Evolutionary conservation across 139 green algal genomes (phyloP), one percentile per base, ranked within the genome.

Genomic region (Coelastrella sp.): DNA sequence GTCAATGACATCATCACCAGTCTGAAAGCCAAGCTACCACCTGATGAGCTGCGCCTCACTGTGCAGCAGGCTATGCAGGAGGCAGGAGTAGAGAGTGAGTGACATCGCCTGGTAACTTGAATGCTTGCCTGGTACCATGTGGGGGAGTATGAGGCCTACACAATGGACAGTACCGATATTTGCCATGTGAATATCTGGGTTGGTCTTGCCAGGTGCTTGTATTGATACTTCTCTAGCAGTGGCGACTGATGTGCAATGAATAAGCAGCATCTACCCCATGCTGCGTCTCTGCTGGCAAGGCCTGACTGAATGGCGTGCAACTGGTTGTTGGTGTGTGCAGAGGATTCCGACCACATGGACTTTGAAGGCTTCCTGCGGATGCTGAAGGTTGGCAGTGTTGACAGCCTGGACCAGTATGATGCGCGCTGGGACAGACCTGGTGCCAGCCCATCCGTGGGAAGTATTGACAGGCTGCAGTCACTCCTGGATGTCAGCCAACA

Each of bases 371-470:
- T 95, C 60, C 19, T 94, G 74, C 66, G 68, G 56, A 79, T 91
- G 80, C 78, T 91, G 27, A 35, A 56, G 12, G 88, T 91, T 59
- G 88, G 91, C 90, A 90, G 70, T 72, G 57, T 94, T 68, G 93
- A 94, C 90, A 90, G 58, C 20, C 81, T 95, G 35, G 93, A 94
- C 80, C 80, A 93, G 66, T 95, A 95, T 70, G 93, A 95, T 74
- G 91, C 92, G n/a, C 93, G 93, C 88, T 86, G 90, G 72, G 91
- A 85, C 59, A 66, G 70, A 6, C 78, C 75, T 70, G 59, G 63
- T 7, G 70, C 87, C 0, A 79, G 81, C 76, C 59, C 73, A 9
- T 65, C 25, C 27, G 35, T 87, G 6, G 70, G 60, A 83, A 92
- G 85, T 58, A 22, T 94, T 9, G 93, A 93, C 91, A 86, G 93